Evolutionary conservation across 768 basidiomycete species (phyloP), one percentile per base, ranked within the genome.

Genomic region (Russula olivacea): DNA sequence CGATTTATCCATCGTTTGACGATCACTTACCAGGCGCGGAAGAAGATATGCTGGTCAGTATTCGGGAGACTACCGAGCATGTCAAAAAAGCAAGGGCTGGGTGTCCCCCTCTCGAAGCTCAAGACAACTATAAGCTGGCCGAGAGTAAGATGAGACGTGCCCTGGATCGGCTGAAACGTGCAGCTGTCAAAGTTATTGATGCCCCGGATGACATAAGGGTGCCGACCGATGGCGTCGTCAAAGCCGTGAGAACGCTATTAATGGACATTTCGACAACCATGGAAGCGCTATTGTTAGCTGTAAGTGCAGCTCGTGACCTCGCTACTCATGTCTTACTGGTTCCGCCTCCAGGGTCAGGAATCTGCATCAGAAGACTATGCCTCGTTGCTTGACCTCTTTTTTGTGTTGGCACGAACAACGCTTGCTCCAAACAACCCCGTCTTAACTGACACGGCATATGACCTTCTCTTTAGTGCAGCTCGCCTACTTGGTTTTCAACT

Each of bases 71-170:
- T 34, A 67, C 12, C 19, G 50, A 41, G 4, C 52, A 60, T 30
- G 56, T 69, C 21, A 48, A 55, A 14, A 52, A 57, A 40, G 51
- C 45, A 12, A 38, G 43, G 3, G 34, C 36, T 12, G 10, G 47
- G 6, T 48, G 32, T 10, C 47, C 64, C 25, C 60, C 50, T 51
- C 64, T 54, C 43, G 68, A 30, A 58, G 63, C 45, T 25, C 72
- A 75, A 48, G 74, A 75, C n/a, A 78, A 80, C 23, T 47, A 75
- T 21, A 57, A 56, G 10, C 78, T 79, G 2, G 73, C 77, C 36
- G 74, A 73, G 21, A 78, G 75, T 23, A 89, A 88, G 71, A 73
- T 86, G 15, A 80, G 83, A 55, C 79, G 86, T 28, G 81, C 84
- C 0, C 64, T 89, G 12, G 88, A 88, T 70, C 76, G 82, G 55